Percentiles rank a stretch among this genome's conserved stretches.
These are phyloP conservation scores for Aaosphaeria arxii DNA, from an alignment of 2,329 filamentous ascomycete genomes.

Conservation along the genomic window DNA sequence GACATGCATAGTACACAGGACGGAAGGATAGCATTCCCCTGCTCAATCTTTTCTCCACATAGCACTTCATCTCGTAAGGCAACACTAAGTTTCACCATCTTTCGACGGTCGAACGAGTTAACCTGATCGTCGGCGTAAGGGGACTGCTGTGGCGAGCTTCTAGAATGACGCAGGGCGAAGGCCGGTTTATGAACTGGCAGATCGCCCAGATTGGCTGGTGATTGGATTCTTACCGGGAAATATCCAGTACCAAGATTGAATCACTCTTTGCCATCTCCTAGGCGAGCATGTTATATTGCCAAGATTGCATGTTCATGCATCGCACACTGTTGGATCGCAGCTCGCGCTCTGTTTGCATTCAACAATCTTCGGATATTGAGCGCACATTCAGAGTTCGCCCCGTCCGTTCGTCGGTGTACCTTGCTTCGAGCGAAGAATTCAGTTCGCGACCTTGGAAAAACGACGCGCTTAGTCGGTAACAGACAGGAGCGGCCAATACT, in stretches of 20 bases:
- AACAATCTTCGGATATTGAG: conserved; percentile 1
- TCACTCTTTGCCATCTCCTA: not conserved
- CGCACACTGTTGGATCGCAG: not conserved
- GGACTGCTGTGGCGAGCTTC: not conserved
- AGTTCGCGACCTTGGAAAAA: not conserved
- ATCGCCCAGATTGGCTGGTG: conserved; percentile 7
- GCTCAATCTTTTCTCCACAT: too few species aligned
- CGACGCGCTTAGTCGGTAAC: not conserved
- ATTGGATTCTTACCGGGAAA: conserved; percentile 10
- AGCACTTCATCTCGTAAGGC: too few species aligned
- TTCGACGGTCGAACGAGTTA: too few species aligned
- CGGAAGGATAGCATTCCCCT: too few species aligned
- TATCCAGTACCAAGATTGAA: conserved; percentile 9
- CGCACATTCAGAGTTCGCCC: not conserved
- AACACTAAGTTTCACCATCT: too few species aligned
- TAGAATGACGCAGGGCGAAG: conserved; percentile 1
- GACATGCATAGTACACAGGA: too few species aligned
- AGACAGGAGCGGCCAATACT: too few species aligned
- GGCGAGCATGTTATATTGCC: conserved; percentile 1
- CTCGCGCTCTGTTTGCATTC: not conserved
- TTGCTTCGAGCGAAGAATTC: not conserved
- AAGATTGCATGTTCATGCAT: not conserved
- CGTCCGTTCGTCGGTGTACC: not conserved
- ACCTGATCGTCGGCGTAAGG: too few species aligned
- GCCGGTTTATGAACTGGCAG: conserved; percentile 2